Evolutionary conservation across 495 filamentous ascomycete species (phyloP), one percentile per base, ranked within the genome.

Genomic region (Podospora pseudopauciseta): DNA sequence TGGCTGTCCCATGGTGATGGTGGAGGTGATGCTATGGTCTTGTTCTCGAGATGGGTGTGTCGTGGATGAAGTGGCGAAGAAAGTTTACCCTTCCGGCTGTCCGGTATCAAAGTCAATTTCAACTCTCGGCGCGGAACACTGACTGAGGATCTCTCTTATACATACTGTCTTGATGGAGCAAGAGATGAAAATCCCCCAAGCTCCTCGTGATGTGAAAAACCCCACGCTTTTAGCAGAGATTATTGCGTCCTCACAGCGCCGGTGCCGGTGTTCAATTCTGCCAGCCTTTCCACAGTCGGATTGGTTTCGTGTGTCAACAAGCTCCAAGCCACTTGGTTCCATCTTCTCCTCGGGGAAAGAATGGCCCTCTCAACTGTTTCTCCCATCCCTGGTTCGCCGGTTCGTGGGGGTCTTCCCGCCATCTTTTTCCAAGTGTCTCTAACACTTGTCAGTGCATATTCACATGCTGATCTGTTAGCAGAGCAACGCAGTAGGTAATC

Each of bases 1-100:
- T 67, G 88, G 89, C 68, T 89, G 84, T 19, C 89, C 89, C 89
- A 92, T 92, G 60, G 26, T 71, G 64, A 55, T 63, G 20, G 32
- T 71, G 64, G 54, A 60, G n/a, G 32, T 59, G 44, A 23, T 20
- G 13, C 19, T 28, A 49, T n/a, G 16, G 13, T 27, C 9, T 5
- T 27, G n/a, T 16, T 6, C 11, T 26, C n/a, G 20, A 20, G 19
- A 26, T 54, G 20, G 7, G 7, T 19, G 63, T 23, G 19, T 49
- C 2, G 15, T 49, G 9, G 26, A 27, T 61, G 59, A 4, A 20
- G 39, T 16, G 39, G 39, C 39, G 39, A 49, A 3, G 6, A 49
- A 49, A 13, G 5, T 18, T 1, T 18, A 11, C 39, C 39, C 6
- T 49, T 49, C 3, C 11, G 39, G 1, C 39, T 13, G 39, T 49